Base-by-base conservation (phyloP, 179 eudicot genomes). In the Beta lomatogona region DNA sequence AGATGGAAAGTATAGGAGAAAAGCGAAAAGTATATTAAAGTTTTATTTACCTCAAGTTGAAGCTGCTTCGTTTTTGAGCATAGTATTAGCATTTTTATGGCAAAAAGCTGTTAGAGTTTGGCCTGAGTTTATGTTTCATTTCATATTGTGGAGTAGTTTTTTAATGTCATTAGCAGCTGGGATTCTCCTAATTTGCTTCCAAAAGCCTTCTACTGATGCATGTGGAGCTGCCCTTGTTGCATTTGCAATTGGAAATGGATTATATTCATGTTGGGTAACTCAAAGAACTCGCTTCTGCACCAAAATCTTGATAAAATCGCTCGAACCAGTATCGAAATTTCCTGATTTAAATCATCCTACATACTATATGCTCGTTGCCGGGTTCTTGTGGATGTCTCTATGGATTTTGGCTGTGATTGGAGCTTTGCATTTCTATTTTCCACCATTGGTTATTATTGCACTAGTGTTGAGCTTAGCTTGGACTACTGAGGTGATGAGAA, bases 391-490 rank as follows among this genome's bases (percentile, higher is more conserved):
- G 99, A 94, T 95, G 94, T 86, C 95, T n/a, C 71, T 95, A 58
- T 95, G 99, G 98, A 89, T 91, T 71, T 70, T 94, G 52, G 99
- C 96, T n/a, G 97, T 95, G 57, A 89, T 94, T 71, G 99, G 99
- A 77, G 80, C 99, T 6, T 83, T 95, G 86, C 94, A 94, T 79
- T 95, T 95, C 83, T 89, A 90, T 71, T 82, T 87, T 12, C 89
- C 94, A 18, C 92, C 98, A 21, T 83, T 93, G 84, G 76, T 91
- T 36, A 94, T 96, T 65, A 73, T 91, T 46, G 89, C 69, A 1
- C 80, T 96, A 79, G 89, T 83, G 0, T 77, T 96, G 90, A 94
- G 97, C 87, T 85, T 96, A 83, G 83, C 86, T 87, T 96, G 99
- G 99, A 91, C 90, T 22, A 83, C 98, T 41, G 99, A 94, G 74